Conservation (phyloP, 2,329 filamentous ascomycete genomes). For the Fusarium nanum region DNA sequence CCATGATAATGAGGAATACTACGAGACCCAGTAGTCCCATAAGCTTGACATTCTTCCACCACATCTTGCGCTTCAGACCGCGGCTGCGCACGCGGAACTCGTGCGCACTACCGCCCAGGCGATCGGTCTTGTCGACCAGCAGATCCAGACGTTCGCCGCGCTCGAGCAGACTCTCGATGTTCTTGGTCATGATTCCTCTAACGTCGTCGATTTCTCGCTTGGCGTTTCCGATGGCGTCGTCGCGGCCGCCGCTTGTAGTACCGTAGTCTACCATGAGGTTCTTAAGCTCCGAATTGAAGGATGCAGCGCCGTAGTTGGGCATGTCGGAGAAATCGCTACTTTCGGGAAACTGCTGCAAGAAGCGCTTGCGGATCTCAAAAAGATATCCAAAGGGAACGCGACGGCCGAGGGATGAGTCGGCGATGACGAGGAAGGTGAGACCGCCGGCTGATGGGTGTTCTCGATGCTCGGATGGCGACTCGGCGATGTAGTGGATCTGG, state of each 20-base stretch:
- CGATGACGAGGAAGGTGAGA: slow-evolving; percentile 91
- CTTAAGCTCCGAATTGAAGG: slow-evolving; percentile 85
- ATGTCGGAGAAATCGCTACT: slow-evolving; percentile 79
- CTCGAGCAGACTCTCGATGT: slow-evolving; percentile 90
- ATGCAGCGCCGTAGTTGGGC: slow-evolving; percentile 89
- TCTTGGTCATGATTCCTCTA: slow-evolving; percentile 92
- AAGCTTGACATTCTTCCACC: slow-evolving; percentile 99
- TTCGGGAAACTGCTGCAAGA: slow-evolving; percentile 76
- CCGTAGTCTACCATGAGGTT: slow-evolving; percentile 86
- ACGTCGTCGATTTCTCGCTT: slow-evolving; percentile 93
- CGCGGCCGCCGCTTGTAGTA: slow-evolving; percentile 77
- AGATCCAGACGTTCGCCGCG: slow-evolving; percentile 93
- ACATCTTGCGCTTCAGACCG: slow-evolving; percentile 92
- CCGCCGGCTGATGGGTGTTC: slow-evolving; percentile 74
- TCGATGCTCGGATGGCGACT: slow-evolving; percentile 76
- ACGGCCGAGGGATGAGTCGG: slow-evolving; percentile 81
- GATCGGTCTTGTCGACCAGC: slow-evolving; percentile 95
- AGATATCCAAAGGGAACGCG: slow-evolving; percentile 94
- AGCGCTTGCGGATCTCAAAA: slow-evolving; percentile 88
- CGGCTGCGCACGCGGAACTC: slow-evolving; percentile 92
- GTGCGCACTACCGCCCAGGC: slow-evolving; percentile 85
- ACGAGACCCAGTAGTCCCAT: slow-evolving; percentile 84
- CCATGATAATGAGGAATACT: slow-evolving; percentile 67
- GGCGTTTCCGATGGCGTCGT: slow-evolving; percentile 86
- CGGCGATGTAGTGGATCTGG: slow-evolving; percentile 95